A percentile compares a stretch with the other conserved stretches of the same genome.
These are phyloP conservation scores for Tricholoma terreum DNA, from an alignment of 768 basidiomycete species.

Conservation along the genomic window DNA sequence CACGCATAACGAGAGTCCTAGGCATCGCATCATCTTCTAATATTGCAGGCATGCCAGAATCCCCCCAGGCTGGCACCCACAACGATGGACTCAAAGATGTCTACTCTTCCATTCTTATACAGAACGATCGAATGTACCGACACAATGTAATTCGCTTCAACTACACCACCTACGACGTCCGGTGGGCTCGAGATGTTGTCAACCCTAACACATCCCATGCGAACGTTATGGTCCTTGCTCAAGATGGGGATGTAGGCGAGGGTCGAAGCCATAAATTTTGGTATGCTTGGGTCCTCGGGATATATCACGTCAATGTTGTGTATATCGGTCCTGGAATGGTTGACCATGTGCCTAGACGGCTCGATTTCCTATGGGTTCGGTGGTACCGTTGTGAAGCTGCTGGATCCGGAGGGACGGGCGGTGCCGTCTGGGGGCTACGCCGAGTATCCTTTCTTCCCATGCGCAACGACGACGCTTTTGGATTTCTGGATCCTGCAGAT, in stretches of 20 bases:
- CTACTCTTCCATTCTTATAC: neutral
- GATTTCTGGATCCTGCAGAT: constrained; percentile 42
- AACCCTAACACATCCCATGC: constrained; percentile 24
- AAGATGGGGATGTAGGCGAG: neutral
- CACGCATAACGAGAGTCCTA: constrained; percentile 10
- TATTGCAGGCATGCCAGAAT: too few species aligned
- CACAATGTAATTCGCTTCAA: constrained; percentile 33
- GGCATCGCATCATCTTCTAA: neutral
- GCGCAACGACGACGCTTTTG: constrained; percentile 29
- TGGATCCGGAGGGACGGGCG: neutral
- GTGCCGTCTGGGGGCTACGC: constrained; percentile 3
- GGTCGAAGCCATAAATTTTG: constrained; percentile 17
- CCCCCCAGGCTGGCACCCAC: too few species aligned
- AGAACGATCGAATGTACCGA: constrained; percentile 11
- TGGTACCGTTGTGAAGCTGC: constrained; percentile 18
- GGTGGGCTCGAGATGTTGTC: constrained; percentile 2
- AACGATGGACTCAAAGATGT: too few species aligned
- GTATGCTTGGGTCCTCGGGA: constrained; percentile 27
- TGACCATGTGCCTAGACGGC: constrained; percentile 6
- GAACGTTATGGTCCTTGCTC: constrained; percentile 26
- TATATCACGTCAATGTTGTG: constrained; percentile 25
- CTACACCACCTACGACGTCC: constrained; percentile 42
- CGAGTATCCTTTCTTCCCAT: constrained; percentile 32
- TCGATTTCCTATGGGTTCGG: constrained; percentile 30
- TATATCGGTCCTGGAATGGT: constrained; percentile 2